Base-by-base conservation (phyloP, 345 rosid species). In the Pistacia vera region DNA sequence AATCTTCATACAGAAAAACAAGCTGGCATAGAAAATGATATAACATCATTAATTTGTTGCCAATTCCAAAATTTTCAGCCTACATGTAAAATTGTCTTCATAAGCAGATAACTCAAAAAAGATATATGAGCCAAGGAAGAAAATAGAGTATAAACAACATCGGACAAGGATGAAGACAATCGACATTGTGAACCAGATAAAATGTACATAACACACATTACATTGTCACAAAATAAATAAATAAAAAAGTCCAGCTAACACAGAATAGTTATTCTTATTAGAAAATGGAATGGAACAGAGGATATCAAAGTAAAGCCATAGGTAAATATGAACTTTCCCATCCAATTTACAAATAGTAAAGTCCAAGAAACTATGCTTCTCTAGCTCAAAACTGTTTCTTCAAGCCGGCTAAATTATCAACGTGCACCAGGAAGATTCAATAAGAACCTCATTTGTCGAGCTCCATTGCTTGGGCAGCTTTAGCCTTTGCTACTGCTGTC, bases 381-480 rank as follows among this genome's bases (percentile, higher is more conserved):
- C 68, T 28, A 68, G 69, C 28, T 72, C 71, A 79, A 67, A 69
- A 56, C 66, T 33, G 51, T 16, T 57, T 49, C 22, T 30, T 35
- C 54, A 61, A 71, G 28, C 41, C 33, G 10, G 38, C 54, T 6
- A 46, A 28, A 11, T n/a, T 33, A 38, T 28, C 72, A 18, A 78
- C 30, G 54, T 11, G n/a, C 67, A 54, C 48, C 22, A 11, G 17
- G 3, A n/a, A 30, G 33, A 13, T 35, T 14, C 6, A 7, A 67
- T 11, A 11, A 52, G 52, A 66, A 81, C 72, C 81, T 90, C 91
- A 91, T n/a, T 87, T 81, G 76, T 92, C 95, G 3, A 97, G 87
- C 87, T 97, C 98, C 99, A 97, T 94, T 4, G 97, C 99, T 79
- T 92, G 99, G 8, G 88, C 90, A 71, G 86, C 99, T 83, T 94